Evolutionary conservation across 2,329 filamentous ascomycete genomes (phyloP).

Genomic region (Lachnellula hyalina): DNA sequence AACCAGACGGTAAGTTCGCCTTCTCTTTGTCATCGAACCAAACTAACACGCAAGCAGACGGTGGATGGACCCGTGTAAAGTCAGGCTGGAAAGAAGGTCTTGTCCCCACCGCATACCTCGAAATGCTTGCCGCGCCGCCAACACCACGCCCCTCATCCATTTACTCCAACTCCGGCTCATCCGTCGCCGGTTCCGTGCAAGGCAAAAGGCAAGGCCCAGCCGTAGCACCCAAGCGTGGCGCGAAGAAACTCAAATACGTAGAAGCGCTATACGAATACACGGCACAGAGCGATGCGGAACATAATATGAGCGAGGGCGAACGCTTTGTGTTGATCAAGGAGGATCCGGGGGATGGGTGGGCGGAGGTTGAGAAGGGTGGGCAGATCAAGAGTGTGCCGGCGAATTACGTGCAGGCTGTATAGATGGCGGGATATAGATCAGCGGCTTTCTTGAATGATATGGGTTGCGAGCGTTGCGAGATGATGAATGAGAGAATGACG

Average conservation of each 20-base stretch:
- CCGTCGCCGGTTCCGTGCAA: slow-evolving; percentile 48
- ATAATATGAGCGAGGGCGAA: slow-evolving; percentile 87
- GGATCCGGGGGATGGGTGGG: slow-evolving; percentile 92
- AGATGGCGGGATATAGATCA: background rate
- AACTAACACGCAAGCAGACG: slow-evolving; percentile 54
- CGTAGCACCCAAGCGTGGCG: slow-evolving; percentile 83
- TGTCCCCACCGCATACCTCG: slow-evolving; percentile 82
- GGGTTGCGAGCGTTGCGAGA: too few species aligned
- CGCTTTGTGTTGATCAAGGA: slow-evolving; percentile 83
- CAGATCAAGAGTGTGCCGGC: slow-evolving; percentile 84
- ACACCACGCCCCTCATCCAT: slow-evolving; percentile 60
- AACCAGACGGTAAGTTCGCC: slow-evolving; percentile 74
- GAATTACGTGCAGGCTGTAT: slow-evolving; percentile 70
- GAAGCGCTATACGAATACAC: slow-evolving; percentile 90
- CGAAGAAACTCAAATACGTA: slow-evolving; percentile 90
- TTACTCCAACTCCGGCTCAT: slow-evolving; percentile 73
- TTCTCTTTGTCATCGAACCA: slow-evolving; percentile 2
- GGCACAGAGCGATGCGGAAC: slow-evolving; percentile 79
- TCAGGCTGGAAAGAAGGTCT: slow-evolving; percentile 72
- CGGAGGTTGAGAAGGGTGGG: slow-evolving; percentile 89
- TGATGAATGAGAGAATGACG: too few species aligned
- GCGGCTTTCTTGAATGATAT: too few species aligned
- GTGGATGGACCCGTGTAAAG: slow-evolving; percentile 87
- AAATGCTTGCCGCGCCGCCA: slow-evolving; percentile 48
- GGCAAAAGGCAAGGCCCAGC: slow-evolving; percentile 42